Conservation (phyloP, 139 green algal species). For the Axilococcus clingmanii region DNA sequence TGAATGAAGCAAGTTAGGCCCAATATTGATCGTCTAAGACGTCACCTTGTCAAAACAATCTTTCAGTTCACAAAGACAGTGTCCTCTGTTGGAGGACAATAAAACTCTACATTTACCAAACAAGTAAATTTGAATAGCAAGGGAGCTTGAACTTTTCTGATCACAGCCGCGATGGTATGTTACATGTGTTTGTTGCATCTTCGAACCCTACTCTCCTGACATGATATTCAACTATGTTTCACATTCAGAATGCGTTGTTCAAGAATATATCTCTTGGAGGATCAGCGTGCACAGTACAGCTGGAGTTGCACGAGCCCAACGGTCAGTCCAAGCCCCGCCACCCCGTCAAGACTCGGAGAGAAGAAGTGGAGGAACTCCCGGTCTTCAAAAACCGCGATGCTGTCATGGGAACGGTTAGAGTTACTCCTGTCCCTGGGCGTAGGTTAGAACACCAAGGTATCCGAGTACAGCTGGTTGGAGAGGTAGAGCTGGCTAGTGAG, state of each 20-base stretch:
- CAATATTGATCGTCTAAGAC: no score
- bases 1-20: no score
- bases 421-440: conserved; percentile 56
- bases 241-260: conserved; percentile 39
- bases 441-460: conserved; percentile 92
- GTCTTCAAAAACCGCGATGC: conserved; percentile 66
- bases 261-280: conserved; percentile 7
- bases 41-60: no score
- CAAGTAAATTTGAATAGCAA: no score
- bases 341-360: conserved; percentile 22
- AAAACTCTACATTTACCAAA: no score
- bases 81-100: no score
- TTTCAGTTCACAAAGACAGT: no score
- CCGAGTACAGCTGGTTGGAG: conserved; percentile 89
- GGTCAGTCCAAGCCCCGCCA: conserved; percentile 16
- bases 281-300: conserved; percentile 30
- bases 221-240: no score
- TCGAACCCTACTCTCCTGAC: no score
- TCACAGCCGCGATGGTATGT: no score
- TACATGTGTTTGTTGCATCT: no score
- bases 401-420: conserved; percentile 54
- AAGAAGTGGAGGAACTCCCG: conserved; percentile 55
- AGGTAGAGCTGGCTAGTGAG: conserved; percentile 91
- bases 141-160: no score
- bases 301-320: conserved; percentile 29